Evolutionary conservation across 2,329 filamentous ascomycete species (phyloP).

Genomic region (Aureobasidium sp.): DNA sequence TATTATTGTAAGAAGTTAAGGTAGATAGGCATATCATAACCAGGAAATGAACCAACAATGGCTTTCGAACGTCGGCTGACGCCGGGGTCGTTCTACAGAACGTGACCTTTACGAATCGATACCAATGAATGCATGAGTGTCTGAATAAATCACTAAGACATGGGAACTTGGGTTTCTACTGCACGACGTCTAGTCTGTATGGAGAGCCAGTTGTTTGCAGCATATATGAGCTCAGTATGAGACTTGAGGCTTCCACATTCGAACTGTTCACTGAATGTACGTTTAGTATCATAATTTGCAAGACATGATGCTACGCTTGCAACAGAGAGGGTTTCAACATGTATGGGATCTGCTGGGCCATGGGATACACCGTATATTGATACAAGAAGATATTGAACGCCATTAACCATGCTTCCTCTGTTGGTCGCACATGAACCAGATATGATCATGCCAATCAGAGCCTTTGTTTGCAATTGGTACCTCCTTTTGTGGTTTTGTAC

Average conservation of each 20-base stretch:
- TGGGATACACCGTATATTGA: conserved; percentile 1
- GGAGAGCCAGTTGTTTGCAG: not conserved
- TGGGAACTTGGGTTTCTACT: not conserved
- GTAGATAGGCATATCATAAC: not conserved
- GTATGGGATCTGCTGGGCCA: not conserved
- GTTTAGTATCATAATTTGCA: not conserved
- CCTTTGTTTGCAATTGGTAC: not conserved
- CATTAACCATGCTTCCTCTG: conserved; percentile 1
- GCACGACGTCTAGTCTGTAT: not conserved
- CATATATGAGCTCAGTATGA: not conserved
- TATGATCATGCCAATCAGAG: not conserved
- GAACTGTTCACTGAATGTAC: not conserved
- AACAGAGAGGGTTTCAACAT: not conserved
- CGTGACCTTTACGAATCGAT: not conserved
- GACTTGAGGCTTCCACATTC: not conserved
- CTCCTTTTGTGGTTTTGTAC: not conserved
- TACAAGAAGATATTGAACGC: conserved; percentile 11
- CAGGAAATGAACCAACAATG: not conserved
- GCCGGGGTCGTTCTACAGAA: not conserved
- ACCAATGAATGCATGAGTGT: not conserved
- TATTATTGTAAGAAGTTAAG: not conserved
- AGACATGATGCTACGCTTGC: not conserved
- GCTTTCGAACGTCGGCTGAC: conserved; percentile 1
- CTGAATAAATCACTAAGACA: not conserved
- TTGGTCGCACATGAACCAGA: not conserved